A percentile compares a stretch with the other conserved stretches of the same genome.
Conservation (phyloP, 2,329 filamentous ascomycete genomes). For the Mycosphaerella sp. region DNA sequence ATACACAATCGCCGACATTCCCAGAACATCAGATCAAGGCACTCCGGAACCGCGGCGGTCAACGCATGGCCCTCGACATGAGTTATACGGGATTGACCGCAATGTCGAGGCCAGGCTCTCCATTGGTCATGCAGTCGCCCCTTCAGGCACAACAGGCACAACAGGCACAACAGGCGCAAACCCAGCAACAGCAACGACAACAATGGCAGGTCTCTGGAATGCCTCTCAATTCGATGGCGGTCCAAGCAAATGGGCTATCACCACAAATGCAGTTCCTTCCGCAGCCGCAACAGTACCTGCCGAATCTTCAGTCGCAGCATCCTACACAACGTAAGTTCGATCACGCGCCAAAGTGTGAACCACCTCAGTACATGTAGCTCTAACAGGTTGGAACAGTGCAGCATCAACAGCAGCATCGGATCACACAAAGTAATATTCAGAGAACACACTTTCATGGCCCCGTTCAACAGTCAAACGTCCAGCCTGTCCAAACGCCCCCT, state of each 20-base stretch:
- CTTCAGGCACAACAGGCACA: not conserved
- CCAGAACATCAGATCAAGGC: slow-evolving; percentile 8
- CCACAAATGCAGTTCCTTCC: not conserved
- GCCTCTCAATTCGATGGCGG: not conserved
- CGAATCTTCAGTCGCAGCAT: no score
- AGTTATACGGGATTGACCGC: not conserved
- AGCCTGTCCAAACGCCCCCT: not conserved
- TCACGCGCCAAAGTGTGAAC: no score
- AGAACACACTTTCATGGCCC: not conserved
- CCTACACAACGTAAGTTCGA: no score
- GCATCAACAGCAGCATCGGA: not conserved
- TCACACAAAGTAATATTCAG: not conserved
- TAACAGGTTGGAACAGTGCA: not conserved
- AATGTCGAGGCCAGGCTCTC: not conserved
- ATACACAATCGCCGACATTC: slow-evolving; percentile 24
- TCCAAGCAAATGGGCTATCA: not conserved
- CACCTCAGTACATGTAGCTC: no score
- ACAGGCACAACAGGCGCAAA: not conserved
- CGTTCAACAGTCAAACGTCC: slow-evolving; percentile 1
- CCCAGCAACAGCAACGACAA: not conserved
- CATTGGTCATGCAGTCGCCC: not conserved
- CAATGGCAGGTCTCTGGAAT: not conserved
- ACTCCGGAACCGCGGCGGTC: not conserved
- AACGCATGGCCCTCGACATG: not conserved
- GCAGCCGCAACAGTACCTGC: not conserved